Percentiles rank a stretch among this genome's conserved stretches.
These are phyloP conservation scores for Rhodomyrtus psidioides DNA, from an alignment of 441 rosid genomes.

Conservation along the genomic window DNA sequence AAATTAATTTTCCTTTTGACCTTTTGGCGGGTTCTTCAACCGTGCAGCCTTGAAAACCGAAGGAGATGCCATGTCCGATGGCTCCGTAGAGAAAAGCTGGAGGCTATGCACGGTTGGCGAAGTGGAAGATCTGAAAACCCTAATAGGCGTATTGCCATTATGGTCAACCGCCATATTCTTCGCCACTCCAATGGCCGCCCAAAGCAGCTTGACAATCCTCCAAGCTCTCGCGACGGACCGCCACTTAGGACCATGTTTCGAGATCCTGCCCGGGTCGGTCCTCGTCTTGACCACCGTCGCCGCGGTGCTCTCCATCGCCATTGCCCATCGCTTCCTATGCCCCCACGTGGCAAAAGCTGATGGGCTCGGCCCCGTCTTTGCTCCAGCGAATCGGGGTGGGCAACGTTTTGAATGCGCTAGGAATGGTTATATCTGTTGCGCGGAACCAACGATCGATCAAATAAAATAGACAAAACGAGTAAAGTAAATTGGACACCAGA, in stretches of 20 bases:
- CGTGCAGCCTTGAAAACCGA: constrained; percentile 22
- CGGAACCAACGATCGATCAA: too few relatives aligned
- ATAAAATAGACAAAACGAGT: too few relatives aligned
- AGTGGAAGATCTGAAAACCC: constrained; percentile 24
- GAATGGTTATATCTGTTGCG: neutral
- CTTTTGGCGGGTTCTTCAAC: constrained; percentile 14
- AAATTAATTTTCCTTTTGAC: fast-evolving
- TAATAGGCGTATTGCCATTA: constrained; percentile 13
- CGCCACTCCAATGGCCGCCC: constrained; percentile 16
- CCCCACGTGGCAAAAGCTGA: constrained; percentile 27
- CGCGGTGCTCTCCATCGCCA: constrained; percentile 4
- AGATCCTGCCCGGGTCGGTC: constrained; percentile 30
- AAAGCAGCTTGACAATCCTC: constrained; percentile 24
- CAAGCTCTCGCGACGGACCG: constrained; percentile 35
- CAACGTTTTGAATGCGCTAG: neutral
- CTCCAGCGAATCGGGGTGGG: neutral
- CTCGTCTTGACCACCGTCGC: constrained; percentile 11
- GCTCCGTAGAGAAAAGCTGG: constrained; percentile 18
- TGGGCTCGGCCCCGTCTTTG: neutral
- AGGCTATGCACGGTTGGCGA: constrained; percentile 20
- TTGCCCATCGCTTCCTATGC: constrained; percentile 14
- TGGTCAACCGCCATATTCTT: constrained; percentile 13
- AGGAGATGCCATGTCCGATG: constrained; percentile 14
- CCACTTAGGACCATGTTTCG: constrained; percentile 21
- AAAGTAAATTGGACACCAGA: too few relatives aligned